Base-by-base conservation (phyloP, 495 filamentous ascomycete genomes). In the Penicillium canariense region DNA sequence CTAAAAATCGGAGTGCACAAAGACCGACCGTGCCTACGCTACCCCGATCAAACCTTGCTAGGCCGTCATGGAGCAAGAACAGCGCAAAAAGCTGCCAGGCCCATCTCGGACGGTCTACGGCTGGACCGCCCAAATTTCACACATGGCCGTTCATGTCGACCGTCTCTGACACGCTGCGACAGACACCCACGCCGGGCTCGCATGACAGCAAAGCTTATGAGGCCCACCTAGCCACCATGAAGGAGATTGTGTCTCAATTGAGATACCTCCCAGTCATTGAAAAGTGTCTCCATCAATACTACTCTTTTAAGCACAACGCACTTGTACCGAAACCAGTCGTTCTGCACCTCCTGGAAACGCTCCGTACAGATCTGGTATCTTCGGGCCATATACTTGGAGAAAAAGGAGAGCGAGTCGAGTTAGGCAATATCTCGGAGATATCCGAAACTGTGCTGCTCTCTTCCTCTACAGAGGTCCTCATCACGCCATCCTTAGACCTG, bases 71-170 rank as follows among this genome's bases (percentile, higher is more conserved):
- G 31, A 48, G 10, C 6, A 22, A 11, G 38, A 40, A 40, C 18
- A 22, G 18, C n/a, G 11, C 38, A 0, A 40, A 40, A 5, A 10
- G 38, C 18, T 20, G 38, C 6, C 36, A 22, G 14, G 8, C 8
- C 8, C 18, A 47, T 40, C 17, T 11, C 20, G 39, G 48, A 52
- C 32, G 48, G n/a, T 40, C 52, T 36, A 31, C 18, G 40, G 53
- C 48, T 45, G 58, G 52, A n/a, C 39, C 56, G 1, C 56, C 52
- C 10, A 54, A 43, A 38, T 63, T 63, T 15, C 52, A 59, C 15
- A 36, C 49, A 47, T 63, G 60, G 60, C 60, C 56, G 31, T 63
- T 63, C 38, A 56, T 59, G 50, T 50, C 55, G 35, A 47, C 51
- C 27, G 50, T 34, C 32, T 43, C 42, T 9, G 40, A 48, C 35